Evolutionary conservation across 2,329 filamentous ascomycete species (phyloP), one percentile per base, ranked within the genome.

Genomic region (Cladosporium velox): DNA sequence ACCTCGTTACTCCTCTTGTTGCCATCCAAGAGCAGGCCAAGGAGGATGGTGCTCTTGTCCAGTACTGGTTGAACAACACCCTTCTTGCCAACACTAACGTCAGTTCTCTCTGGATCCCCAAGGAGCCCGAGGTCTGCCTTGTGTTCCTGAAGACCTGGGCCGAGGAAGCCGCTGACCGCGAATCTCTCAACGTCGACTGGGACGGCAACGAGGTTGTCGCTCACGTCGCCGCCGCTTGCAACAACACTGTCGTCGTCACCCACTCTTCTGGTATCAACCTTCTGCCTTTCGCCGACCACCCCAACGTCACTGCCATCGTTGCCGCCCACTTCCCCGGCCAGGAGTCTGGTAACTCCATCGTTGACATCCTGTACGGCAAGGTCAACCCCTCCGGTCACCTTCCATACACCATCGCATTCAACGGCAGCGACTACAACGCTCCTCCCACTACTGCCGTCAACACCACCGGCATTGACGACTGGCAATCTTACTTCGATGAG

Each of bases 401-500:
- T 0, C 89, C 91, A 59, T 68, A 72, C 69, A 54, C 70, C 65
- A 63, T 73, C 62, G 70, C 71, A 66, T 66, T 67, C 65, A 62
- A 67, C 52, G 67, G 64, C 65, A 70, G 44, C 63, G 71, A 64
- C 67, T 72, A 63, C 3, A 59, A 59, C 55, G 54, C 63, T 15
- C 57, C 54, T 30, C 63, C 91, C 0, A 63, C 18, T 51, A 65
- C 54, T 14, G 54, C 63, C 32, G 21, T 59, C 63, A 59, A 59
- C 57, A 59, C 63, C 41, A 65, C 63, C 24, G 61, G 61, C 51
- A 64, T 64, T 28, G 61, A 64, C 7, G 61, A 63, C 51, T 58
- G 57, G 54, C 91, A 96, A 73, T 91, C 94, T 68, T 87, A 91
- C 67, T 95, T 93, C 74, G 84, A 83, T 0, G 91, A 96, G 73